Evolutionary conservation across 768 basidiomycete species (phyloP).

Genomic region (Crassisporium funariophilum): DNA sequence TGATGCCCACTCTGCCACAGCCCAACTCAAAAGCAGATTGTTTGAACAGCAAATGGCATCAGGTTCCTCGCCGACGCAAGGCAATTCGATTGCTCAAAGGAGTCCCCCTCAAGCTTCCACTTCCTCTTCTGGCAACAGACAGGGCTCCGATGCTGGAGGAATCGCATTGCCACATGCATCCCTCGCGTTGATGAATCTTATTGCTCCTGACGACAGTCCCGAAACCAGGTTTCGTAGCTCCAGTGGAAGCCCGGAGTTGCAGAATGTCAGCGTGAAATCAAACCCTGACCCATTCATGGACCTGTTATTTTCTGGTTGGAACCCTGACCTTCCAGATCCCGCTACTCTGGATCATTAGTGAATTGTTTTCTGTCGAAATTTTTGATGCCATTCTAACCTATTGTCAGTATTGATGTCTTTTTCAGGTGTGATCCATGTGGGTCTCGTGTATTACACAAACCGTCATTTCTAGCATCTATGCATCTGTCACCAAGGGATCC

Average conservation of each 20-base stretch:
- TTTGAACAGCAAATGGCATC: slow-evolving; percentile 51
- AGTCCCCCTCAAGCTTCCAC: slow-evolving; percentile 21
- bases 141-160: slow-evolving; percentile 33
- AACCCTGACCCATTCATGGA: slow-evolving; percentile 60
- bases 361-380: slow-evolving; percentile 23
- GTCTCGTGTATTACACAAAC: slow-evolving; percentile 79
- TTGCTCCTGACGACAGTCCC: slow-evolving; percentile 38
- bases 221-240: slow-evolving; percentile 43
- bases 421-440: slow-evolving; percentile 89
- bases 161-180: slow-evolving; percentile 49
- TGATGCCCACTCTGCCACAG: slow-evolving; percentile 33
- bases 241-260: slow-evolving; percentile 55
- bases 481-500: slow-evolving; percentile 78
- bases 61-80: slow-evolving; percentile 31
- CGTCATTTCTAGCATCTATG: slow-evolving; percentile 80
- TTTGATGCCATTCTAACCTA: slow-evolving; percentile 11
- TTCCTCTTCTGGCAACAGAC: slow-evolving; percentile 19
- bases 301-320: slow-evolving; percentile 78
- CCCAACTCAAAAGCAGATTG: slow-evolving; percentile 62
- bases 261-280: slow-evolving; percentile 34
- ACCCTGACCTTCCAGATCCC: slow-evolving; percentile 82
- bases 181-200: slow-evolving; percentile 43
- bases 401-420: slow-evolving; percentile 76
- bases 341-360: slow-evolving; percentile 75
- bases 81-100: slow-evolving; percentile 10